Conservation (phyloP, 2,329 filamentous ascomycete species). For the Reticulascus tulasneorum region DNA sequence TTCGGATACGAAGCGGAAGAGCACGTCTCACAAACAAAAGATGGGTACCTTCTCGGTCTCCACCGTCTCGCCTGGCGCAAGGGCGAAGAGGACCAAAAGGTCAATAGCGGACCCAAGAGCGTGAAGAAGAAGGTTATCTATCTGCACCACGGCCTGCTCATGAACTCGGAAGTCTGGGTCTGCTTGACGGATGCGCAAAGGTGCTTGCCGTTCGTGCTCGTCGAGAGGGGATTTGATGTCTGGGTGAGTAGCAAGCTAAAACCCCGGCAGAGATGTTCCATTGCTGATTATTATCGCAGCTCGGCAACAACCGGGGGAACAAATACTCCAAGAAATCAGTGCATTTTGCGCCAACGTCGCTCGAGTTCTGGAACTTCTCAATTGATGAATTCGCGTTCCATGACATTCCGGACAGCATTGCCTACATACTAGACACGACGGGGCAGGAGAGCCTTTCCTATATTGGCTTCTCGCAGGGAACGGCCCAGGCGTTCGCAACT, state of each 20-base stretch:
- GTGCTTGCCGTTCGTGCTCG: constrained; percentile 82
- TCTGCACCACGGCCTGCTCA: constrained; percentile 90
- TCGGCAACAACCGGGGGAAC: constrained; percentile 97
- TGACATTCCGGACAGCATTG: constrained; percentile 92
- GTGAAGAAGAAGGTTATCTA: constrained; percentile 84
- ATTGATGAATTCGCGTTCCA: constrained; percentile 98
- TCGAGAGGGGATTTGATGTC: constrained; percentile 90
- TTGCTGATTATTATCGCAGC: constrained; percentile 39
- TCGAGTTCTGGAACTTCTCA: constrained; percentile 92
- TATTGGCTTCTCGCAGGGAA: constrained; percentile 95
- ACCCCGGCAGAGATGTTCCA: not conserved
- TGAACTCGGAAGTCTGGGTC: constrained; percentile 99
- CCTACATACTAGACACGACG: constrained; percentile 84
- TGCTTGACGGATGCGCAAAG: constrained; percentile 82
- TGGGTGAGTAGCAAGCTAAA: constrained; percentile 58
- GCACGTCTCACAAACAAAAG: constrained; percentile 89
- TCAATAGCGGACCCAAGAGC: constrained; percentile 68
- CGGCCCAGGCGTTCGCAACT: constrained; percentile 92
- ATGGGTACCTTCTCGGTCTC: constrained; percentile 88
- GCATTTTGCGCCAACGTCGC: constrained; percentile 66
- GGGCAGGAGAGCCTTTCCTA: constrained; percentile 83
- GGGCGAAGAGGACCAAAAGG: constrained; percentile 73
- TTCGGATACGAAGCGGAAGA: constrained; percentile 94
- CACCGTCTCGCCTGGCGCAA: constrained; percentile 81
- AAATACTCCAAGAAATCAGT: constrained; percentile 98